Evolutionary conservation across 208 protist species (phyloP).

Genomic region (Trypanosoma lewisi): DNA sequence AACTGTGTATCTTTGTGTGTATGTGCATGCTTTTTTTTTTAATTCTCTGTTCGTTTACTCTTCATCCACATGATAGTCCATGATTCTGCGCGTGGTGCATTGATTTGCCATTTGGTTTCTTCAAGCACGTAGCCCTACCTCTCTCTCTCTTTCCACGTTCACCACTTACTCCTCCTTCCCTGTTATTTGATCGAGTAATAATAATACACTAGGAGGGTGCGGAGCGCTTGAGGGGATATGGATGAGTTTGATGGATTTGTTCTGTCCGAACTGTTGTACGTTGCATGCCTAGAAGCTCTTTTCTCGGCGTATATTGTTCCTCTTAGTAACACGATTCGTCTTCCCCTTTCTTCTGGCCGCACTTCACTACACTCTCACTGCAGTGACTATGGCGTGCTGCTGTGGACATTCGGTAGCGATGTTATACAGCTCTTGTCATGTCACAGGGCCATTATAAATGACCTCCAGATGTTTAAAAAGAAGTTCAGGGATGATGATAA

Average conservation of each 20-base stretch:
- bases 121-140: neutral
- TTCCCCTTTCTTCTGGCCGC: neutral
- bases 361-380: neutral
- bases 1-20: neutral
- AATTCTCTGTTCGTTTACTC: conserved; percentile 3
- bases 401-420: conserved; percentile 17
- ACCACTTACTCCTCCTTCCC: no score
- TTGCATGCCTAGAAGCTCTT: conserved; percentile 15
- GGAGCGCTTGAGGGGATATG: neutral
- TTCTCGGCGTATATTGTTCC: conserved; percentile 21
- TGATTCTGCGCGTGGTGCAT: neutral
- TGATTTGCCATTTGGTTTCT: neutral
- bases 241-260: neutral
- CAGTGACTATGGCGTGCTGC: neutral
- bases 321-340: conserved; percentile 15
- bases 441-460: conserved; percentile 11
- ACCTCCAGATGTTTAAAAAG: neutral
- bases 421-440: conserved; percentile 15
- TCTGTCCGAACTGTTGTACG: conserved; percentile 14
- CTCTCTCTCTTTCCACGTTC: no score
- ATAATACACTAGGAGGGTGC: no score
- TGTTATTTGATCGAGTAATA: no score
- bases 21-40: neutral
- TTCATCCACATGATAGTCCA: neutral
- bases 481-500: neutral